Percentiles rank a stretch among this genome's conserved stretches.
phyloP scores from a whole-genome alignment of 345 rosid species.

The Hibiscus trionum region DNA sequence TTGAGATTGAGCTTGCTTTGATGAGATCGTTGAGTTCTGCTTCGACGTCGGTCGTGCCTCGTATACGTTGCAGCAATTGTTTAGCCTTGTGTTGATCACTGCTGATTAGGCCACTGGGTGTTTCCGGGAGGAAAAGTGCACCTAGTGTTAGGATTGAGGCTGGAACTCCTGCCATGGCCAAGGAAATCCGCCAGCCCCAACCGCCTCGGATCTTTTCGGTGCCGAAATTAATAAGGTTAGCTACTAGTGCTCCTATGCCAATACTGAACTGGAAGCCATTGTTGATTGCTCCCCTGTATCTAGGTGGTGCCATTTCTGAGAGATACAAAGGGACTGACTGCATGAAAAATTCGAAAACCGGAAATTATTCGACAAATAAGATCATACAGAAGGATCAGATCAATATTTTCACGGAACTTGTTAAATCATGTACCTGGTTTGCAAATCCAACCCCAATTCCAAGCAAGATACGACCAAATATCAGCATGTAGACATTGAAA shows the following conservation, averaged over 20 bases:
- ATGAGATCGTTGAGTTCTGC: slow-evolving; percentile 59
- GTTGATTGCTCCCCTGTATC: too few relatives aligned
- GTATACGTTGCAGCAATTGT: too few relatives aligned
- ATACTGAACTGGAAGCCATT: too few relatives aligned
- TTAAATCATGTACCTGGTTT: slow-evolving; percentile 51
- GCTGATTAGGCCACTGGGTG: slow-evolving; percentile 52
- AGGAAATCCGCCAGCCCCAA: slow-evolving; percentile 12
- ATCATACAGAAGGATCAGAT: background rate
- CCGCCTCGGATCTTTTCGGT: slow-evolving; percentile 54
- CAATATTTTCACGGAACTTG: background rate
- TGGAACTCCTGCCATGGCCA: slow-evolving; percentile 58
- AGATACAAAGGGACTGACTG: too few relatives aligned
- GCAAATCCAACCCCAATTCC: slow-evolving; percentile 73
- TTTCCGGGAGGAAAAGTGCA: slow-evolving; percentile 63
- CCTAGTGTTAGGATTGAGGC: slow-evolving; percentile 60
- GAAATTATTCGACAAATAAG: slow-evolving; percentile 25
- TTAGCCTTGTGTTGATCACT: too few relatives aligned
- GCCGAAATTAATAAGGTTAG: slow-evolving; percentile 56
- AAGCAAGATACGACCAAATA: slow-evolving; percentile 59
- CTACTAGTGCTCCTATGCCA: slow-evolving; percentile 4
- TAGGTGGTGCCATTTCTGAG: too few relatives aligned
- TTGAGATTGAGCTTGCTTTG: slow-evolving; percentile 25
- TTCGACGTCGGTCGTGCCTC: background rate
- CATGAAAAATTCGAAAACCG: too few relatives aligned
- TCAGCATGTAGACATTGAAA: slow-evolving; percentile 43